phyloP scores from a whole-genome alignment of 2,329 filamentous ascomycete species.

The Fusarium torreyae region DNA sequence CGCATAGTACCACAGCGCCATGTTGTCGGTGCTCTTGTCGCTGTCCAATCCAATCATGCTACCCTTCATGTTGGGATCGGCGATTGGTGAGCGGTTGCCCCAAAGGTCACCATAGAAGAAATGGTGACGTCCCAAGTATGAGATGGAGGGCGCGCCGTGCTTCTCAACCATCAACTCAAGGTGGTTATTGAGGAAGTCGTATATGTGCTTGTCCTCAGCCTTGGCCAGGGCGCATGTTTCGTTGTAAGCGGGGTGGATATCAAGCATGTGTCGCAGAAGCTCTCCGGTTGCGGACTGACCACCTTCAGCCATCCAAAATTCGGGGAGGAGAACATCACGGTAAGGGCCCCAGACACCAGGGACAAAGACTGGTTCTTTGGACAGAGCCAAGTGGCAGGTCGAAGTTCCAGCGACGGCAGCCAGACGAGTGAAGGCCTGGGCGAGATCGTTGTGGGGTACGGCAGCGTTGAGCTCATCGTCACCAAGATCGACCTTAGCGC shows the following conservation, averaged over 20 bases:
- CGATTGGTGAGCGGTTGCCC: constrained; percentile 95
- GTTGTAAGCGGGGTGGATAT: constrained; percentile 92
- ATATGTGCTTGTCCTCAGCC: constrained; percentile 89
- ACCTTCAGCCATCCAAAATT: constrained; percentile 97
- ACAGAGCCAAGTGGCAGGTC: constrained; percentile 98
- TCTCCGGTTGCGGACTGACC: constrained; percentile 97
- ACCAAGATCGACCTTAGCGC: constrained; percentile 88
- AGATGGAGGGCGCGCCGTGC: constrained; percentile 79
- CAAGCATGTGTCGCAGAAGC: constrained; percentile 92
- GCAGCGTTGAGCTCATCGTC: constrained; percentile 76
- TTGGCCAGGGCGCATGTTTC: constrained; percentile 85
- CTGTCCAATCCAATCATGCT: constrained; percentile 88
- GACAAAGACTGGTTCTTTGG: constrained; percentile 91
- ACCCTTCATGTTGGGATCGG: constrained; percentile 93
- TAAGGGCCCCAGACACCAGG: constrained; percentile 98
- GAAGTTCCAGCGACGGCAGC: constrained; percentile 97
- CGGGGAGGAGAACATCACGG: constrained; percentile 90
- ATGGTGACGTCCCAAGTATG: constrained; percentile 91
- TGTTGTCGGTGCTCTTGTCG: constrained; percentile 88
- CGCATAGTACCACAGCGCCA: constrained; percentile 93
- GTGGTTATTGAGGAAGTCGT: constrained; percentile 93
- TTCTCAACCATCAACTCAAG: constrained; percentile 82
- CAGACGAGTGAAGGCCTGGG: constrained; percentile 91
- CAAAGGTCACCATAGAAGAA: constrained; percentile 99
- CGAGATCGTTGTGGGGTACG: constrained; percentile 84